A percentile compares a stretch with the other conserved stretches of the same genome.
Conservation (phyloP, 2,329 filamentous ascomycete species). For the Alternaria atra region DNA sequence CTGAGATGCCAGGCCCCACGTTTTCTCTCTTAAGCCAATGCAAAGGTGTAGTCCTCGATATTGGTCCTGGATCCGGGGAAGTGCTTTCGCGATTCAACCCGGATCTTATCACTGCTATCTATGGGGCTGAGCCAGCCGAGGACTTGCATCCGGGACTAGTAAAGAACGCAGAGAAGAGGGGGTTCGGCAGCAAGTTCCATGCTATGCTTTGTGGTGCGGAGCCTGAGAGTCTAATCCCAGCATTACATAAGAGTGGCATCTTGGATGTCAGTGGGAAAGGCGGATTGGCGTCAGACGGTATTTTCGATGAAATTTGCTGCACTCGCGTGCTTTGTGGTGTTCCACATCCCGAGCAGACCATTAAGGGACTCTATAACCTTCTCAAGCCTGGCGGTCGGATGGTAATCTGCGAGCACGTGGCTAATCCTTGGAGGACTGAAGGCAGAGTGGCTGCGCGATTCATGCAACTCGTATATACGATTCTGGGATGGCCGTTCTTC, state of each 20-base stretch:
- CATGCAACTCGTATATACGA: slow-evolving; percentile 58
- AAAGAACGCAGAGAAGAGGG: slow-evolving; percentile 51
- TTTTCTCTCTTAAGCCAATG: slow-evolving; percentile 38
- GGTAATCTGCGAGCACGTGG: slow-evolving; percentile 65
- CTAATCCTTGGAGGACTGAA: slow-evolving; percentile 59
- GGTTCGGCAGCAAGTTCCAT: slow-evolving; percentile 59
- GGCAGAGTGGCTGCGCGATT: slow-evolving; percentile 57
- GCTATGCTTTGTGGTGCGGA: slow-evolving; percentile 61
- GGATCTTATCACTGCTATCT: slow-evolving; percentile 58
- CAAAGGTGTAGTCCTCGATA: slow-evolving; percentile 49
- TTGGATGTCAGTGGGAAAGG: slow-evolving; percentile 35
- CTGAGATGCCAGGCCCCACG: slow-evolving; percentile 46
- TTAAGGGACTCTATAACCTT: slow-evolving; percentile 58
- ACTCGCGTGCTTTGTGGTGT: slow-evolving; percentile 65
- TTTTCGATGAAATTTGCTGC: slow-evolving; percentile 66
- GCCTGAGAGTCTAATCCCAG: slow-evolving; percentile 56
- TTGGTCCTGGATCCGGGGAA: slow-evolving; percentile 62
- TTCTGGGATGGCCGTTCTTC: slow-evolving; percentile 62
- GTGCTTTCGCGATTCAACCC: slow-evolving; percentile 58
- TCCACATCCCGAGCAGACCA: slow-evolving; percentile 57
- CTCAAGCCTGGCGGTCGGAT: slow-evolving; percentile 65
- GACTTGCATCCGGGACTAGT: slow-evolving; percentile 58
- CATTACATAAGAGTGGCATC: slow-evolving; percentile 55
- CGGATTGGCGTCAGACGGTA: slow-evolving; percentile 41
- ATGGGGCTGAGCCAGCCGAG: slow-evolving; percentile 63